phyloP scores from a whole-genome alignment of 2,329 filamentous ascomycete genomes.

The Alternaria dauci region DNA sequence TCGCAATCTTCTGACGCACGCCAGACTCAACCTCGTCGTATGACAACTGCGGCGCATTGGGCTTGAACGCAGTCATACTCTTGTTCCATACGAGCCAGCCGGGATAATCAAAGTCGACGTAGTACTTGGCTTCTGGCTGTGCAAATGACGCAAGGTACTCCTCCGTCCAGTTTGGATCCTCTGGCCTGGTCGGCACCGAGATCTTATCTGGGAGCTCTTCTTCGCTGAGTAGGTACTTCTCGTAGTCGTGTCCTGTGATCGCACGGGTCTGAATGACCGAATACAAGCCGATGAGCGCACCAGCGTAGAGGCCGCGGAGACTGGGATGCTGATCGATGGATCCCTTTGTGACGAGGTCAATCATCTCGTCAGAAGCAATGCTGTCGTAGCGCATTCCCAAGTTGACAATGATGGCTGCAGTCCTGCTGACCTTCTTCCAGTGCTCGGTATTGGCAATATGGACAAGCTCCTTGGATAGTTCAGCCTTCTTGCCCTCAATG shows the following conservation, averaged over 20 bases:
- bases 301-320: conserved; percentile 80
- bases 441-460: conserved; percentile 80
- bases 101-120: conserved; percentile 88
- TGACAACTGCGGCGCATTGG: conserved; percentile 72
- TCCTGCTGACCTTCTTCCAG: conserved; percentile 94
- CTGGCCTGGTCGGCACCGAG: conserved; percentile 71
- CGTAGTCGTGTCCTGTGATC: conserved; percentile 84
- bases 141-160: conserved; percentile 81
- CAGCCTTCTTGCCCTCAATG: conserved; percentile 85
- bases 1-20: conserved; percentile 80
- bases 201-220: conserved; percentile 81
- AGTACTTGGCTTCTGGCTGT: conserved; percentile 81
- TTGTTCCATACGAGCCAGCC: conserved; percentile 98
- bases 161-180: conserved; percentile 80
- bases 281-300: conserved; percentile 78
- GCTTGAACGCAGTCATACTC: conserved; percentile 79
- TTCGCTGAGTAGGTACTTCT: conserved; percentile 83
- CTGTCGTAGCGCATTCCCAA: conserved; percentile 91
- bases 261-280: conserved; percentile 88
- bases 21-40: conserved; percentile 84
- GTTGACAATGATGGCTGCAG: conserved; percentile 88
- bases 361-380: conserved; percentile 80
- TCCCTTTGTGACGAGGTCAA: conserved; percentile 82
- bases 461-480: conserved; percentile 82
- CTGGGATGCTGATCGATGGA: conserved; percentile 91